phyloP scores from a whole-genome alignment of 306 rosid genomes.

The Cucumis cinereus region DNA sequence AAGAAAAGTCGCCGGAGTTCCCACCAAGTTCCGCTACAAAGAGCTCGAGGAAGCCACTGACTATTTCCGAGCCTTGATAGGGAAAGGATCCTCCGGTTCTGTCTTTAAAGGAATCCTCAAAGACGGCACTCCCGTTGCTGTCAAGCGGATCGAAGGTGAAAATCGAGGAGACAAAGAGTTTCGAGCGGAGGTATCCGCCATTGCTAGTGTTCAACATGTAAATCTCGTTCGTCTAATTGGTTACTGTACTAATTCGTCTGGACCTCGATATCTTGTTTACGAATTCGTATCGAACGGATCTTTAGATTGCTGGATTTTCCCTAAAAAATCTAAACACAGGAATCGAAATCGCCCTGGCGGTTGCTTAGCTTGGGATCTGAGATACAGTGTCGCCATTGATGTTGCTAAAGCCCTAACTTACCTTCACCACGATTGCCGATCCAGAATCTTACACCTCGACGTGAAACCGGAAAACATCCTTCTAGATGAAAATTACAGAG shows the following conservation, averaged over 20 bases:
- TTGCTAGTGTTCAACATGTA: constrained; percentile 74
- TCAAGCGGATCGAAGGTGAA: constrained; percentile 48
- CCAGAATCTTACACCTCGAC: constrained; percentile 65
- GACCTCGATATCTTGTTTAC: constrained; percentile 60
- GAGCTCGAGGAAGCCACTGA: constrained; percentile 86
- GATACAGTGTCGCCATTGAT: constrained; percentile 58
- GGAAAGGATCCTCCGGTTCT: constrained; percentile 61
- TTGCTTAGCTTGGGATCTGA: constrained; percentile 53
- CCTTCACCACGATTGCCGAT: constrained; percentile 78
- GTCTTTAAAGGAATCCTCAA: constrained; percentile 73
- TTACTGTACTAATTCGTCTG: constrained; percentile 37
- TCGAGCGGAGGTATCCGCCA: constrained; percentile 82
- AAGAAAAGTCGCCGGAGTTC: constrained; percentile 77
- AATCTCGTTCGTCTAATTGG: constrained; percentile 69
- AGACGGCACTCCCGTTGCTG: constrained; percentile 76
- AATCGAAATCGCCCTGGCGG: constrained; percentile 23
- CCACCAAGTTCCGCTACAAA: constrained; percentile 51
- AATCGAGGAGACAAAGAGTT: constrained; percentile 64
- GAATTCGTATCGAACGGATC: constrained; percentile 71
- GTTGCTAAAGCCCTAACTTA: constrained; percentile 70
- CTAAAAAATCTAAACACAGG: neutral
- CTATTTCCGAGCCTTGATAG: constrained; percentile 40
- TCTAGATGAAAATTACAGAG: constrained; percentile 50
- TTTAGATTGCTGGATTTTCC: constrained; percentile 73
- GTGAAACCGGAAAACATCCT: constrained; percentile 92